A percentile compares a stretch with the other conserved stretches of the same genome.
phyloP scores from a whole-genome alignment of 768 basidiomycete genomes.

The Auricularia sp. region DNA sequence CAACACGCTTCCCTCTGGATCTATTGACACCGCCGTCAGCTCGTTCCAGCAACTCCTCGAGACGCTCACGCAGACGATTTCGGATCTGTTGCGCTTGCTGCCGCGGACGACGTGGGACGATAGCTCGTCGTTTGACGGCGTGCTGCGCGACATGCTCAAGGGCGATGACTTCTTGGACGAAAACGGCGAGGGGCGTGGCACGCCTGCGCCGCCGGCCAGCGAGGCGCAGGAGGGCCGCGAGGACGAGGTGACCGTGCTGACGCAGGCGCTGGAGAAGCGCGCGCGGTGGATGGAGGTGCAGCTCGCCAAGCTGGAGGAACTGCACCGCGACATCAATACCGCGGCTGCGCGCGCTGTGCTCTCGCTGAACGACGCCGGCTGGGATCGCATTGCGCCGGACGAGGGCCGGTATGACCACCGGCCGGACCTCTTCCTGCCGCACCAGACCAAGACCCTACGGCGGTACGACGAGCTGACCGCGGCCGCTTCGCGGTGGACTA shows the following conservation, averaged over 20 bases:
- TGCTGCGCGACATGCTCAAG: conserved; percentile 78
- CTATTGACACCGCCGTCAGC: conserved; percentile 84
- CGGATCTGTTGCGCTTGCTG: conserved; percentile 71
- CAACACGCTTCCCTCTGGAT: conserved; percentile 65
- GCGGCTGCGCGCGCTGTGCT: conserved; percentile 76
- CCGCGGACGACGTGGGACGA: conserved; percentile 87
- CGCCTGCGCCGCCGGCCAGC: background rate
- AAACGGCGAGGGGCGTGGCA: conserved; percentile 32
- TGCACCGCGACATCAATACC: conserved; percentile 83
- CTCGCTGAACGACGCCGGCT: conserved; percentile 75
- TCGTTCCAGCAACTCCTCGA: conserved; percentile 84
- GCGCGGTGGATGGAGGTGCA: conserved; percentile 92
- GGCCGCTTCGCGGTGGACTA: conserved; percentile 44
- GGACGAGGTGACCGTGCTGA: conserved; percentile 77
- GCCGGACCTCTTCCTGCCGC: conserved; percentile 41
- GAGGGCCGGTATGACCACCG: conserved; percentile 9
- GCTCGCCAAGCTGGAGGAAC: conserved; percentile 75
- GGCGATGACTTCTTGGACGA: conserved; percentile 82
- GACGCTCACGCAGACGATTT: conserved; percentile 83
- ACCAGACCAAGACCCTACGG: conserved; percentile 53
- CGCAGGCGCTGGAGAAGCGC: conserved; percentile 75
- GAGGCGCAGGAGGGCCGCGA: conserved; percentile 50
- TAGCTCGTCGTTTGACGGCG: conserved; percentile 79
- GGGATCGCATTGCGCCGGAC: conserved; percentile 47
- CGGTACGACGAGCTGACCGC: conserved; percentile 60